These are phyloP conservation scores for Ogataea parapolymorpha DNA, from an alignment of 805 yeast genomes.

Conservation along the genomic window DNA sequence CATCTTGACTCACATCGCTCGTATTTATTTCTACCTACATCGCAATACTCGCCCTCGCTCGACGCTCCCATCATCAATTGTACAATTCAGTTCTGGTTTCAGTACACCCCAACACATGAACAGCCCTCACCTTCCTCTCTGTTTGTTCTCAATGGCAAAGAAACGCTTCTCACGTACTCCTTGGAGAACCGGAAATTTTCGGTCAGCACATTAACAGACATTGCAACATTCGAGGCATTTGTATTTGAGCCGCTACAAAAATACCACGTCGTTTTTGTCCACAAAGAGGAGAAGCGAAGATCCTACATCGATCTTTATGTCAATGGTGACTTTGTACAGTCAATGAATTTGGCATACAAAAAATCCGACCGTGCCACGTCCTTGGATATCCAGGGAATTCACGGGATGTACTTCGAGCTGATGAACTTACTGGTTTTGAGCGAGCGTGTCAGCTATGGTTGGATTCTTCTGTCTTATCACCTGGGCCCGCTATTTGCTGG, in stretches of 20 bases:
- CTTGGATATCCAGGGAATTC: slow-evolving; percentile 17
- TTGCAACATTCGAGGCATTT: slow-evolving; percentile 21
- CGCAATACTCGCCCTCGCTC: slow-evolving; percentile 6
- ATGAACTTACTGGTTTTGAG: slow-evolving; percentile 39
- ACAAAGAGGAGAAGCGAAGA: slow-evolving; percentile 23
- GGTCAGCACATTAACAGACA: slow-evolving; percentile 10
- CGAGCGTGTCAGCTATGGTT: slow-evolving; percentile 39
- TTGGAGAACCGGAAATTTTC: slow-evolving; percentile 16
- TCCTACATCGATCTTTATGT: slow-evolving; percentile 42
- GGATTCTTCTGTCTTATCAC: slow-evolving; percentile 47
- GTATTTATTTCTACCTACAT: slow-evolving; percentile 10
- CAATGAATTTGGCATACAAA: slow-evolving; percentile 14
- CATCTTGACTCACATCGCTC: slow-evolving; percentile 10
- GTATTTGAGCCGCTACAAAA: slow-evolving; percentile 23
- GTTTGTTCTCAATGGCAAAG: slow-evolving; percentile 1
- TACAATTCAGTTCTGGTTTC: slow-evolving; percentile 28
- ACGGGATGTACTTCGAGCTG: slow-evolving; percentile 25
- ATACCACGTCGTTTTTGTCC: slow-evolving; percentile 29
- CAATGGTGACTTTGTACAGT: slow-evolving; percentile 45
- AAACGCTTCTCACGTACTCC: slow-evolving; percentile 16
- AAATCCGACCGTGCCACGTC: neutral
- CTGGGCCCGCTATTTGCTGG: slow-evolving; percentile 52
- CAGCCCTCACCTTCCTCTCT: slow-evolving; percentile 4
- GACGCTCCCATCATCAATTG: slow-evolving; percentile 12
- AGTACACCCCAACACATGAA: slow-evolving; percentile 1